Percentiles rank a stretch among this genome's conserved stretches.
These are phyloP conservation scores for Metschnikowia baotianmanensis DNA, from an alignment of 805 yeast genomes.

Conservation along the genomic window DNA sequence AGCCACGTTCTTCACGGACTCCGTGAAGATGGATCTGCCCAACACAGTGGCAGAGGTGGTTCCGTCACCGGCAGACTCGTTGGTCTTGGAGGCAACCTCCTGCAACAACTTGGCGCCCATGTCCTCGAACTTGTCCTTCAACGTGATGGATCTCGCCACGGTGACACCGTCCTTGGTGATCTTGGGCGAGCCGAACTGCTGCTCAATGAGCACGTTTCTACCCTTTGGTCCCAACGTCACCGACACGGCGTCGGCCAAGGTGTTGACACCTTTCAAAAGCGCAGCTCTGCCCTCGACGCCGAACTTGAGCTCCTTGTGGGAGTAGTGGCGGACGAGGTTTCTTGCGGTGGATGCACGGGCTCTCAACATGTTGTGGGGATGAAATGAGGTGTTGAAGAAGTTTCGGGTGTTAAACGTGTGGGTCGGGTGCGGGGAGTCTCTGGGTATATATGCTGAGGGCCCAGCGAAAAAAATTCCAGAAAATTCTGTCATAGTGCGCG, in stretches of 20 bases:
- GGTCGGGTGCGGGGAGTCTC: slow-evolving; percentile 9
- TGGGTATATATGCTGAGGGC: slow-evolving; percentile 9
- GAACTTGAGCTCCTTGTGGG: slow-evolving; percentile 92
- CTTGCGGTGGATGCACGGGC: slow-evolving; percentile 44
- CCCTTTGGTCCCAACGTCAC: slow-evolving; percentile 98
- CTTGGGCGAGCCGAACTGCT: slow-evolving; percentile 94
- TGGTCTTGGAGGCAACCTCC: slow-evolving; percentile 96
- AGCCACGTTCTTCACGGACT: slow-evolving; percentile 93
- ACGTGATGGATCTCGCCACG: slow-evolving; percentile 80
- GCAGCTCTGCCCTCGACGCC: slow-evolving; percentile 98
- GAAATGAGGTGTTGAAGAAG: slow-evolving; percentile 1
- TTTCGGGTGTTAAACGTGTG: slow-evolving; percentile 4
- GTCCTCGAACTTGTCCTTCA: slow-evolving; percentile 91
- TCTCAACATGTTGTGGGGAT: slow-evolving; percentile 43
- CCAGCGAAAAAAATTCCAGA: slow-evolving; percentile 16
- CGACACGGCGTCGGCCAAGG: slow-evolving; percentile 92
- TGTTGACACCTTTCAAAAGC: slow-evolving; percentile 87
- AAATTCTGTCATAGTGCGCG: slow-evolving; percentile 13
- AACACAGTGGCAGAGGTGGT: slow-evolving; percentile 96
- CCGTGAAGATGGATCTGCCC: slow-evolving; percentile 93
- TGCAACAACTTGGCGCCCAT: slow-evolving; percentile 93
- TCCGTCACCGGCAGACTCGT: slow-evolving; percentile 98
- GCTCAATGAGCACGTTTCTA: slow-evolving; percentile 94
- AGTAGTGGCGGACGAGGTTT: slow-evolving; percentile 46
- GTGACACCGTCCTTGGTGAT: slow-evolving; percentile 99